Evolutionary conservation across 2,329 filamentous ascomycete species (phyloP), one percentile per base, ranked within the genome.

Genomic region (Huntiella omanensis): DNA sequence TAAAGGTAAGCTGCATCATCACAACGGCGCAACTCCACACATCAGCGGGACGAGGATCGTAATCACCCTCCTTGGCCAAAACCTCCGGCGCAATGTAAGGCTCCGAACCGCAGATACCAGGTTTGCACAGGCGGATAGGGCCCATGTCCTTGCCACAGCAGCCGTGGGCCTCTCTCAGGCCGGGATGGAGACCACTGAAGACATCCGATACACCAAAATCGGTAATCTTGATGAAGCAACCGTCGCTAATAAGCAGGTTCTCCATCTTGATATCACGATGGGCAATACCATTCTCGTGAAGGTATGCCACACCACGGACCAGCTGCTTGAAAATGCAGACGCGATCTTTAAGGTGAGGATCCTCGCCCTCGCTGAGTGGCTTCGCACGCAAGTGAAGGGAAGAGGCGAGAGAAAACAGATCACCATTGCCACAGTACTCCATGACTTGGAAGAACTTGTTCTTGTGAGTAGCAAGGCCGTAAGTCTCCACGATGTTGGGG

Each of bases 261-360:
- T 93, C 86, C 8, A 87, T 71, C 62, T 94, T 93, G 64, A 93
- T 82, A 54, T 94, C 86, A 42, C 86, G 80, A 61, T 93, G 86
- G 1, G 85, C 86, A 56, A 93, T 87, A 48, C 85, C 86, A 55
- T 88, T 77, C 50, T 67, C 68, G 60, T 94, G 86, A 16, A 93
- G 67, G 57, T 93, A 91, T 55, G 77, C 71, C 51, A 94, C 73
- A 13, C 85, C 86, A 55, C 84, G 80, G 32, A 91, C 65, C 22
- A 93, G 67, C 60, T 94, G 86, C 67, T 92, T 92, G 71, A 93
- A 92, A 52, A 93, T 70, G 61, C 86, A 93, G 32, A 82, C 65
- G 7, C 82, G 77, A 57, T 92, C 83, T 47, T 70, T 67, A 12
- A 71, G 65, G 19, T 45, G 43, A 13, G 8, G 6, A 15, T 45